phyloP scores from a whole-genome alignment of 2,329 filamentous ascomycete species.

The Aureobasidium sp. region DNA sequence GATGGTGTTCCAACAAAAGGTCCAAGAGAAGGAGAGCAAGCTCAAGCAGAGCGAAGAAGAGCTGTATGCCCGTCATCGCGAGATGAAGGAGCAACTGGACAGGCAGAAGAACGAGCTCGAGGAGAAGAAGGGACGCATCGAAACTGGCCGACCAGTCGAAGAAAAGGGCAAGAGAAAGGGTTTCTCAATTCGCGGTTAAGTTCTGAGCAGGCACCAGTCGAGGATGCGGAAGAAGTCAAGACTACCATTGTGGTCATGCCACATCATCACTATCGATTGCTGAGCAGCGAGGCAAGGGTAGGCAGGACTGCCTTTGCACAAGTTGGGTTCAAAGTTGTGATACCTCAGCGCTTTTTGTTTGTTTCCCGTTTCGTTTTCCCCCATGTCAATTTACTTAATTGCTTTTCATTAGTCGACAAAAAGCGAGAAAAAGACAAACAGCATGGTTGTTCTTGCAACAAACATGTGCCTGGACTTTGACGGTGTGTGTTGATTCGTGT shows the following conservation, averaged over 20 bases:
- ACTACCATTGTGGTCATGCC: slow-evolving; percentile 25
- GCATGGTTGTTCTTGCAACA: slow-evolving; percentile 14
- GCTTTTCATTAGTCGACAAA: slow-evolving; percentile 9
- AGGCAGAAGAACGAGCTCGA: slow-evolving; percentile 90
- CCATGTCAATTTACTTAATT: slow-evolving; percentile 18
- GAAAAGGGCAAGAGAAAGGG: slow-evolving; percentile 99
- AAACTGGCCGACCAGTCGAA: slow-evolving; percentile 91
- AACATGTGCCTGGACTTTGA: neutral
- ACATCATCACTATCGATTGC: slow-evolving; percentile 22
- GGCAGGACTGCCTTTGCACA: slow-evolving; percentile 18
- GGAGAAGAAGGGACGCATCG: slow-evolving; percentile 94
- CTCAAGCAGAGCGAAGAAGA: slow-evolving; percentile 99
- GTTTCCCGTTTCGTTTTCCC: slow-evolving; percentile 14
- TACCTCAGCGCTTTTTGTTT: slow-evolving; percentile 26
- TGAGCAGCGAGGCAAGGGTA: slow-evolving; percentile 12
- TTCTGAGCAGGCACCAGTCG: neutral
- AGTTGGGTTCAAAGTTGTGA: slow-evolving; percentile 23
- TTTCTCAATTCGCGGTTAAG: slow-evolving; percentile 73
- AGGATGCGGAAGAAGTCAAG: slow-evolving; percentile 8
- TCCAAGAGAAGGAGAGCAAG: slow-evolving; percentile 98
- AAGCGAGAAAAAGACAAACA: slow-evolving; percentile 11
- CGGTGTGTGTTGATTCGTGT: neutral
- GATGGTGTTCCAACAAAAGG: slow-evolving; percentile 99
- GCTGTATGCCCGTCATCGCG: slow-evolving; percentile 91
- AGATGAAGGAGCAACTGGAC: slow-evolving; percentile 99